Conservation (phyloP, 495 filamentous ascomycete genomes). For the Penicillium cataractarum region DNA sequence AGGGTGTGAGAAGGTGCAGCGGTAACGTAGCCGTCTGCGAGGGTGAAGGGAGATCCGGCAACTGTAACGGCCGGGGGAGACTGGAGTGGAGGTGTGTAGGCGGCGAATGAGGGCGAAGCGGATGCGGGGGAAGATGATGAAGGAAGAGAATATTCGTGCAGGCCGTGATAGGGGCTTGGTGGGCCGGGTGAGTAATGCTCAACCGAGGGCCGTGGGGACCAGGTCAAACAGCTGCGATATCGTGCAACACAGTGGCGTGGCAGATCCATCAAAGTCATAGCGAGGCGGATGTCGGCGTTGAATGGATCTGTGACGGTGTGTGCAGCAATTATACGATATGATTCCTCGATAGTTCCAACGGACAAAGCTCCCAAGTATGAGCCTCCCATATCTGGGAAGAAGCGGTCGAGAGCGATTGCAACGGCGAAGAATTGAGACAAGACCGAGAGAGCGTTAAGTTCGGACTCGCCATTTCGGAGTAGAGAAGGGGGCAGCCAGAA, state of each 20-base stretch:
- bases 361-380: constrained; percentile 82
- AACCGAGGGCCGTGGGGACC: constrained; percentile 45
- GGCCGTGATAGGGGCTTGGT: constrained; percentile 41
- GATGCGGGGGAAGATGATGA: constrained; percentile 45
- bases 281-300: constrained; percentile 39
- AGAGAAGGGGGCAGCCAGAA: constrained; percentile 90
- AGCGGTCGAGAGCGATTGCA: constrained; percentile 81
- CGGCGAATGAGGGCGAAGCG: constrained; percentile 42
- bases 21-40: constrained; percentile 39
- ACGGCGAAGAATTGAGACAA: constrained; percentile 91
- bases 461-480: constrained; percentile 54
- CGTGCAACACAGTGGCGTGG: constrained; percentile 41
- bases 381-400: constrained; percentile 88
- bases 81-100: constrained; percentile 48
- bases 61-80: constrained; percentile 46
- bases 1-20: constrained; percentile 36
- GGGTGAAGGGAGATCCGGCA: constrained; percentile 41
- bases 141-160: constrained; percentile 41
- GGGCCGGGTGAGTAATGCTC: constrained; percentile 45
- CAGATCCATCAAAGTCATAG: constrained; percentile 42
- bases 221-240: constrained; percentile 41
- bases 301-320: constrained; percentile 41
- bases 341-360: constrained; percentile 76
- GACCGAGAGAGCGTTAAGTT: constrained; percentile 53
- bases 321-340: constrained; percentile 57